Percentiles rank a stretch among this genome's conserved stretches.
Evolutionary conservation across 2,329 filamentous ascomycete genomes (phyloP).

Genomic region (Leptodontidium sp.): DNA sequence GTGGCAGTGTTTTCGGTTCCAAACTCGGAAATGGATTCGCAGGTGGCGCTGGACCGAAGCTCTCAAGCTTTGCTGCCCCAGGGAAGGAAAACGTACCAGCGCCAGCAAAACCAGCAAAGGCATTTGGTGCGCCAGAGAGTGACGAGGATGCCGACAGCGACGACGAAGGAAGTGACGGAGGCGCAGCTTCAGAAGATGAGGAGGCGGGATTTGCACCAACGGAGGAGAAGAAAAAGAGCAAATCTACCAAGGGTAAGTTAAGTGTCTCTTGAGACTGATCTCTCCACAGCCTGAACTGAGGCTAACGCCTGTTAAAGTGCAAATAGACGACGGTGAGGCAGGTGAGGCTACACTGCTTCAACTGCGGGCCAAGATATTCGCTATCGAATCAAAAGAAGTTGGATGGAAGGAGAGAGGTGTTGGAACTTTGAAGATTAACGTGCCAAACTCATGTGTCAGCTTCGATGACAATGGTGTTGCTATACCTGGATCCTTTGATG

Average conservation of each 20-base stretch:
- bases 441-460: constrained; percentile 64
- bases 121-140: constrained; percentile 80
- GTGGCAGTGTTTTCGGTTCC: constrained; percentile 52
- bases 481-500: constrained; percentile 64
- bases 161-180: constrained; percentile 52
- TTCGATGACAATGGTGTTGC: constrained; percentile 60
- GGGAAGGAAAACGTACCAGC: constrained; percentile 55
- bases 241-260: constrained; percentile 76
- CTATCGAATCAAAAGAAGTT: constrained; percentile 67
- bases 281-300: not conserved
- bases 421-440: constrained; percentile 86
- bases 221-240: constrained; percentile 70
- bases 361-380: constrained; percentile 85
- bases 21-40: constrained; percentile 53
- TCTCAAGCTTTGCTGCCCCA: constrained; percentile 76
- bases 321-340: constrained; percentile 86
- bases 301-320: constrained; percentile 55
- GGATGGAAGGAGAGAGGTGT: constrained; percentile 90
- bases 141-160: constrained; percentile 63
- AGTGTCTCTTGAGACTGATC: constrained; percentile 44
- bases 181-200: constrained; percentile 53
- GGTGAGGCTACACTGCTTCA: constrained; percentile 79
- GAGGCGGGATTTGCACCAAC: constrained; percentile 58
- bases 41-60: constrained; percentile 51
- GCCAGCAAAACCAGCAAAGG: constrained; percentile 69